Evolutionary conservation across 148 eudicot species (phyloP).

Genomic region (Chenopodium berlandieri): DNA sequence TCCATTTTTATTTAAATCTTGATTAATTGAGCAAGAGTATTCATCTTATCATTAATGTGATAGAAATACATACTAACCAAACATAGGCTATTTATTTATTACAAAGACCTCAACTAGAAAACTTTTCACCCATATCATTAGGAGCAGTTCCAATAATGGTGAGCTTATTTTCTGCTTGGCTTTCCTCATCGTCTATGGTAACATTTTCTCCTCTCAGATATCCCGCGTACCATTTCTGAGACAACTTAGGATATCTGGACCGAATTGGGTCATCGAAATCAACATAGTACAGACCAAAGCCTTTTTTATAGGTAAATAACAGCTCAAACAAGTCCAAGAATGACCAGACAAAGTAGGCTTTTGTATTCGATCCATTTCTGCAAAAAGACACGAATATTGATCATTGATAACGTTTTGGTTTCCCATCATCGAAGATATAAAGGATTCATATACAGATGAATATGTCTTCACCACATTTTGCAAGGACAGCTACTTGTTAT

Average conservation of each 20-base stretch:
- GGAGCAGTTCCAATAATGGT: not conserved
- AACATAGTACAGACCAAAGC: conserved; percentile 50
- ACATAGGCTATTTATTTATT: not conserved
- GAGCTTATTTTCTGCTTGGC: not conserved
- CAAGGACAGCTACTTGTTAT: not conserved
- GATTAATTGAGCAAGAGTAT: too few relatives aligned
- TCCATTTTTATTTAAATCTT: too few relatives aligned
- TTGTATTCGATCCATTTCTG: conserved; percentile 62
- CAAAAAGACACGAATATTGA: not conserved
- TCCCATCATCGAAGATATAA: too few relatives aligned
- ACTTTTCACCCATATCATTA: not conserved
- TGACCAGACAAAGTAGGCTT: conserved; percentile 65
- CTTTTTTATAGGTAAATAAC: conserved; percentile 32
- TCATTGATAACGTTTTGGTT: not conserved
- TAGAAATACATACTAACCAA: too few relatives aligned
- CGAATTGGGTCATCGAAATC: conserved; percentile 50
- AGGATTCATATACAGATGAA: too few relatives aligned
- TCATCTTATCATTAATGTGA: too few relatives aligned
- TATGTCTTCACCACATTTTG: not conserved
- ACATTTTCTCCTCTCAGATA: conserved; percentile 41
- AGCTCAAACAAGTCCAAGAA: conserved; percentile 59
- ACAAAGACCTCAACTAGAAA: not conserved
- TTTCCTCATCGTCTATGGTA: not conserved
- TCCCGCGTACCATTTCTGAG: conserved; percentile 57
- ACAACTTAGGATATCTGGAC: conserved; percentile 52